Conservation (phyloP, 2,329 filamentous ascomycete species). For the Helotiales sp. region DNA sequence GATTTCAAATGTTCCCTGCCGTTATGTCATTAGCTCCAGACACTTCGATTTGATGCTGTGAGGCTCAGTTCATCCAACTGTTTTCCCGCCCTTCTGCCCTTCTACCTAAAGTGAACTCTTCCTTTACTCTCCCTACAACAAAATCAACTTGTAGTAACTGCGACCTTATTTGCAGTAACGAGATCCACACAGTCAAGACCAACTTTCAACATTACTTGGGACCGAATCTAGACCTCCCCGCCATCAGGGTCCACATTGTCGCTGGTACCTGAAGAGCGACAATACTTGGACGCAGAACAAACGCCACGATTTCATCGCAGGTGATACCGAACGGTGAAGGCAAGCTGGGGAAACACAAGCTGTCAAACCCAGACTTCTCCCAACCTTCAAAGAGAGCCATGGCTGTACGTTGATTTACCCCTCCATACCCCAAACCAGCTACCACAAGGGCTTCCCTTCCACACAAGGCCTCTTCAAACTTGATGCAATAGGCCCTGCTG, state of each 20-base stretch:
- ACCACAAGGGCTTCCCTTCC: slow-evolving; percentile 11
- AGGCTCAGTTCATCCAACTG: slow-evolving; percentile 14
- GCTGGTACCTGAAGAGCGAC: slow-evolving; percentile 24
- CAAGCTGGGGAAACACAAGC: slow-evolving; percentile 72
- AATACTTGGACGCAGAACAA: slow-evolving; percentile 32
- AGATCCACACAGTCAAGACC: neutral
- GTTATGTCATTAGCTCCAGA: slow-evolving; percentile 34
- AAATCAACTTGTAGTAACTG: neutral
- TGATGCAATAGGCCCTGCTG: neutral
- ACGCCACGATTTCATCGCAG: slow-evolving; percentile 43
- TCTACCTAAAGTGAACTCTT: neutral
- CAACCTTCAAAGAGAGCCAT: slow-evolving; percentile 64
- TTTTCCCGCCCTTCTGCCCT: slow-evolving; percentile 19
- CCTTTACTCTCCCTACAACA: neutral
- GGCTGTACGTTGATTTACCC: slow-evolving; percentile 55
- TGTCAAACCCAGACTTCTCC: slow-evolving; percentile 64
- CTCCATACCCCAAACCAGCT: slow-evolving; percentile 12
- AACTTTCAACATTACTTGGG: neutral
- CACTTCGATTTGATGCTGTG: slow-evolving; percentile 28
- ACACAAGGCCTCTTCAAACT: neutral
- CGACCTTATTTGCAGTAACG: neutral
- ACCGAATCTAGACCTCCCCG: slow-evolving; percentile 13
- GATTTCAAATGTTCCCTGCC: slow-evolving; percentile 18
- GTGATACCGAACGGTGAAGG: slow-evolving; percentile 35
- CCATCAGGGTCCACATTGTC: slow-evolving; percentile 17